Evolutionary conservation across 106 monocot species (phyloP), one percentile per base, ranked within the genome.

Genomic region (Acanthochlamys bracteata): DNA sequence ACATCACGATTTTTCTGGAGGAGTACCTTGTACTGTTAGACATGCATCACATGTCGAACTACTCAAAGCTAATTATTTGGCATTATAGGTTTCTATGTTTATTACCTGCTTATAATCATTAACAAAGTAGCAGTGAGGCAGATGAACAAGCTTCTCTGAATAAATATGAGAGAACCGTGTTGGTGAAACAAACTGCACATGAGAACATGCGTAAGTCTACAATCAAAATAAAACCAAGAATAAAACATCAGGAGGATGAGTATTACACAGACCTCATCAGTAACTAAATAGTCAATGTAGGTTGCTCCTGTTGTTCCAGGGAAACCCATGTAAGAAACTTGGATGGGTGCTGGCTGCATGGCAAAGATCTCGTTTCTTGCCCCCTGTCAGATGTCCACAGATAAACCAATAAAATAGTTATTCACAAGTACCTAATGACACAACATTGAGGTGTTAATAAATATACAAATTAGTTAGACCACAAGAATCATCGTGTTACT

Each of bases 291-390:
- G 45, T 96, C 91, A 26, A 96, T 88, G 49, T 96, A 96, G 27
- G 69, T 78, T 69, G 96, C 96, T 49, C 96, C 96, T 41, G 96
- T 96, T 0, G 96, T 96, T 25, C 88, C 90, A 8, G 91, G 96
- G 52, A 96, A 96, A 33, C 96, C 96, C 96, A 96, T 96, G 76
- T 96, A 96, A 11, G 96, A 96, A 53, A 96, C 96, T 71, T 96
- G 96, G 61, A 96, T 83, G 4, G 96, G 96, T 55, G 88, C 84
- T 21, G 91, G 96, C 54, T 81, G 84, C 96, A 91, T 86, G 0
- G 96, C 96, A 60, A 96, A 96, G 57, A 96, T 91, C 71, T 96
- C 96, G 68, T 90, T 96, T 58, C 91, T 84, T 27, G 96, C 96
- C 53, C 96, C 96, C 96, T 96, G 66, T 22, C 10, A 0, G 15